Evolutionary conservation across 805 yeast genomes (phyloP).

Genomic region (Pichia kluyveri): DNA sequence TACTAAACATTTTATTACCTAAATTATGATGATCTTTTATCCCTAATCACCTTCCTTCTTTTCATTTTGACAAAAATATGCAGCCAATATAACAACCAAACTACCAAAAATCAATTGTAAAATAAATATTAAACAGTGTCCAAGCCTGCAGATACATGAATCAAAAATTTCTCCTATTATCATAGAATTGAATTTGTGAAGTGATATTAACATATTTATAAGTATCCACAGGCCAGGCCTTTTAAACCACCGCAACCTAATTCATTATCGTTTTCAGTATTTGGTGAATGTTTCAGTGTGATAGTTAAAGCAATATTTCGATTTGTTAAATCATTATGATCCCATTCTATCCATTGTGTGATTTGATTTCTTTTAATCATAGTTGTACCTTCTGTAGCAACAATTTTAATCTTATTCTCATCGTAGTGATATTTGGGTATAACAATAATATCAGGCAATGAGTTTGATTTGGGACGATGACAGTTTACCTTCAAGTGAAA

Average conservation of each 20-base stretch:
- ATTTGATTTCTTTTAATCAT: conserved; percentile 40
- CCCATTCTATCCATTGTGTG: conserved; percentile 61
- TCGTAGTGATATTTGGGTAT: conserved; percentile 70
- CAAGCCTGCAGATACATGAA: conserved; percentile 24
- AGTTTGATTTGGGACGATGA: neutral
- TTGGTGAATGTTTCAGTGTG: neutral
- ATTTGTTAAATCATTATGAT: conserved; percentile 33
- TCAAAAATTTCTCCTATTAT: neutral
- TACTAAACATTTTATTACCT: neutral
- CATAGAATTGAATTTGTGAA: neutral
- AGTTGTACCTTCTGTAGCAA: conserved; percentile 45
- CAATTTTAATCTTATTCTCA: conserved; percentile 27
- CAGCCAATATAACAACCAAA: neutral
- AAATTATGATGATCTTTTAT: neutral
- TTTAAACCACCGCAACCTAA: conserved; percentile 17
- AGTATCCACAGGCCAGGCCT: conserved; percentile 27
- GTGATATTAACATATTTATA: conserved; percentile 6
- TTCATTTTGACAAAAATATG: neutral
- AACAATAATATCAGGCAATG: conserved; percentile 48
- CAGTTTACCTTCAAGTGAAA: conserved; percentile 40
- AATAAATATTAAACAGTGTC: conserved; percentile 11
- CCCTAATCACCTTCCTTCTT: neutral
- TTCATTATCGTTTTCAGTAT: conserved; percentile 5
- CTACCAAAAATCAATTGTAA: conserved; percentile 9
- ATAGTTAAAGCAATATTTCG: neutral